Conservation (phyloP, 2,329 filamentous ascomycete genomes). For the Venturia effusa region DNA sequence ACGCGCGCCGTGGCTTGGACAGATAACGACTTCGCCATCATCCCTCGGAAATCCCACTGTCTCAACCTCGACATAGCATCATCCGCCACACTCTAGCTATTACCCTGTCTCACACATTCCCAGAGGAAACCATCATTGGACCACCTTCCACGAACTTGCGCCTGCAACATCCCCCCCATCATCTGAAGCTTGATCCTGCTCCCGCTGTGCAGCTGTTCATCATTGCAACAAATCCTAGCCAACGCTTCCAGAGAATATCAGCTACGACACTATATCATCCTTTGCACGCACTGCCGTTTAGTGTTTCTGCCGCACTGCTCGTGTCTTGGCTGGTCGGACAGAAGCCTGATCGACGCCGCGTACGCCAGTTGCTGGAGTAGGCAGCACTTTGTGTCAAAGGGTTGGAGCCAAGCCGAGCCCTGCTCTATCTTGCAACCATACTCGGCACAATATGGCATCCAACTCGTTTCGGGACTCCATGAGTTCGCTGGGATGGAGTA, state of each 20-base stretch:
- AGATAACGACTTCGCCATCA: not conserved
- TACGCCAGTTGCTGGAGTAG: not conserved
- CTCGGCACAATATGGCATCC: constrained; percentile 58
- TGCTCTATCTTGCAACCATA: not conserved
- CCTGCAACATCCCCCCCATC: not conserved
- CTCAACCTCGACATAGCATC: not conserved
- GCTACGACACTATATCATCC: not conserved
- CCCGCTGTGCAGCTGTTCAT: constrained; percentile 1
- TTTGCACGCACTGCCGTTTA: not conserved
- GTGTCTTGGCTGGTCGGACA: not conserved
- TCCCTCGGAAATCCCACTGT: not conserved
- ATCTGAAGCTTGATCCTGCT: not conserved
- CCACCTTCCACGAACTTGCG: not conserved
- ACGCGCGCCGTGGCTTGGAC: not conserved
- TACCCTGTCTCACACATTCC: not conserved
- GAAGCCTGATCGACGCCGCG: not conserved
- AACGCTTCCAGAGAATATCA: not conserved
- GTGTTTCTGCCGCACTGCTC: not conserved
- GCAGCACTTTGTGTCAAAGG: not conserved
- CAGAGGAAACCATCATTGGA: not conserved
- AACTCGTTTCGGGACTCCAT: constrained; percentile 86
- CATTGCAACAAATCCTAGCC: not conserved
- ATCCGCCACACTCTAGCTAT: not conserved
- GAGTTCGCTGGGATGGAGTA: constrained; percentile 89
- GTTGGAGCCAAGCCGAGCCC: constrained; percentile 2